phyloP scores from a whole-genome alignment of 805 yeast species.

The Naumovozyma dairenensis region DNA sequence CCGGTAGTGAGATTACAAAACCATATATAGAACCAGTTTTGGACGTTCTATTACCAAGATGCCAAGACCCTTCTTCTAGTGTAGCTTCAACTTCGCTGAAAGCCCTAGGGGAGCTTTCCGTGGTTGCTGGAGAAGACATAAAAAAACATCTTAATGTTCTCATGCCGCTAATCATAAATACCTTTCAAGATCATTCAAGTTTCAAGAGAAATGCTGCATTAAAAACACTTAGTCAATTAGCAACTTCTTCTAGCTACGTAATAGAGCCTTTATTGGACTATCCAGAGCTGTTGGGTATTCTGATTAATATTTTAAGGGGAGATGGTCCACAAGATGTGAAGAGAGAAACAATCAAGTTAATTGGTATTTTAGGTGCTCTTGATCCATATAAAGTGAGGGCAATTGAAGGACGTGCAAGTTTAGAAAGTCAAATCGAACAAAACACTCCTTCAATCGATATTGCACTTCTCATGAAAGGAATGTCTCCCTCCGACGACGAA shows the following conservation, averaged over 20 bases:
- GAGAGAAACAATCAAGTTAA: constrained; percentile 76
- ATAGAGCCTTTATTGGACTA: constrained; percentile 87
- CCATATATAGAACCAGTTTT: constrained; percentile 91
- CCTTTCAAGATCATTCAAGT: constrained; percentile 84
- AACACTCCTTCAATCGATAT: constrained; percentile 87
- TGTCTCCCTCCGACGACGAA: constrained; percentile 86
- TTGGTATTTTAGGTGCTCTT: constrained; percentile 92
- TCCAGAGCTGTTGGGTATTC: constrained; percentile 76
- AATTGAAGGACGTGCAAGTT: constrained; percentile 61
- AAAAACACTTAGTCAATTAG: constrained; percentile 75
- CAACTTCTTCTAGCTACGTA: constrained; percentile 89
- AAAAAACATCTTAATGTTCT: constrained; percentile 58
- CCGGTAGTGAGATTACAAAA: constrained; percentile 72
- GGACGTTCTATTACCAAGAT: constrained; percentile 69
- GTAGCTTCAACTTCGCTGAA: constrained; percentile 80
- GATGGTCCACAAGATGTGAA: constrained; percentile 67
- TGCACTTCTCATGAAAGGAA: constrained; percentile 82
- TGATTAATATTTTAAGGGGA: constrained; percentile 71
- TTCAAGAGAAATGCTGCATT: constrained; percentile 84
- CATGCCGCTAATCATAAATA: constrained; percentile 81
- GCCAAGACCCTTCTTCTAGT: constrained; percentile 60
- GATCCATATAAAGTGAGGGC: constrained; percentile 95
- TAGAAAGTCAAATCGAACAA: constrained; percentile 47
- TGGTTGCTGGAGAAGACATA: constrained; percentile 82
- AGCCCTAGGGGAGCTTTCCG: constrained; percentile 82